Conservation (phyloP, 176 grass and related monocot species). For the Eragrostis nindensis region DNA sequence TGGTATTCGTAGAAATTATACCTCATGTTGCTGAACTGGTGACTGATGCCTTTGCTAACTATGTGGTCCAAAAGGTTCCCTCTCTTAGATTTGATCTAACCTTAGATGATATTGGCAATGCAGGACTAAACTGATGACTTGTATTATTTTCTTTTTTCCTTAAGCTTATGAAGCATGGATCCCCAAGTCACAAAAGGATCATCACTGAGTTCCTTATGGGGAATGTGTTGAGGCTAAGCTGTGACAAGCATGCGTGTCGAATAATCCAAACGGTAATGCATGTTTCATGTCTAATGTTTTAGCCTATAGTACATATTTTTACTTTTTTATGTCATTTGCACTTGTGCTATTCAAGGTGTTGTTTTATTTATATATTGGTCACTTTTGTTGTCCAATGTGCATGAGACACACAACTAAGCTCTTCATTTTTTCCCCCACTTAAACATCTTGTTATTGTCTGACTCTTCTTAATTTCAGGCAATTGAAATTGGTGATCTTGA, state of each 20-base stretch:
- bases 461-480: background rate
- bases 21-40: slow-evolving; percentile 27
- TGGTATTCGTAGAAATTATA: slow-evolving; percentile 35
- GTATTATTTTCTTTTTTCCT: background rate
- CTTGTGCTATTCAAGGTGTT: background rate
- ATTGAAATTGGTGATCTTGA: slow-evolving; percentile 15
- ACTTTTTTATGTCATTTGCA: background rate
- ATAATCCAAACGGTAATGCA: slow-evolving; percentile 46
- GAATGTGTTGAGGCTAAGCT: slow-evolving; percentile 20
- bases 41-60: slow-evolving; percentile 50
- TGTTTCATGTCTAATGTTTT: slow-evolving; percentile 7
- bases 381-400: background rate
- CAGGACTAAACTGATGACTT: background rate
- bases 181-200: background rate
- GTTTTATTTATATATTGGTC: background rate
- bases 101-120: too few species aligned
- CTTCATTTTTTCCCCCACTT: too few species aligned
- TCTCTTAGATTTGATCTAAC: background rate
- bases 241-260: slow-evolving; percentile 48
- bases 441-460: background rate
- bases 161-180: slow-evolving; percentile 10
- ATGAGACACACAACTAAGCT: background rate
- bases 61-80: slow-evolving; percentile 20
- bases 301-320: background rate
- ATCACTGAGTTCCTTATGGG: background rate